Evolutionary conservation across 495 filamentous ascomycete species (phyloP).

Genomic region (Usnea hakonensis): DNA sequence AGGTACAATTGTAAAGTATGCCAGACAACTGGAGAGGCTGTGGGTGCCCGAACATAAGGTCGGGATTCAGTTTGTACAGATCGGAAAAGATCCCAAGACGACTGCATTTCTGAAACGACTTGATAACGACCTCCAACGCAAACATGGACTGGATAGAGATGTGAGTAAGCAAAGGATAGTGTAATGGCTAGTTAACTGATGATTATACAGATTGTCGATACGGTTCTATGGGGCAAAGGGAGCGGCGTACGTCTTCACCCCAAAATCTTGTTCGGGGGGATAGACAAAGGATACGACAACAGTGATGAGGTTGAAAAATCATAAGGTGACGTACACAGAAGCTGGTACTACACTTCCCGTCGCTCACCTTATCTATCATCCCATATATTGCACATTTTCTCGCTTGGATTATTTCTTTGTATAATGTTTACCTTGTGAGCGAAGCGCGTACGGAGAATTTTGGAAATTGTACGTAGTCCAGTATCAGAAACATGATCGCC

Average conservation of each 20-base stretch:
- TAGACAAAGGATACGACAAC: too few species aligned
- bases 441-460: too few species aligned
- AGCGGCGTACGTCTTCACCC: neutral
- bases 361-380: too few species aligned
- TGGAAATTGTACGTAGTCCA: too few species aligned
- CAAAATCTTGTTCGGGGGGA: neutral
- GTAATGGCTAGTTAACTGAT: neutral
- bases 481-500: too few species aligned
- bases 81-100: constrained; percentile 63
- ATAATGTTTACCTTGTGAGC: too few species aligned
- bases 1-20: constrained; percentile 54
- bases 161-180: neutral
- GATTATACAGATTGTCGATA: neutral
- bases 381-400: too few species aligned
- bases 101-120: constrained; percentile 56
- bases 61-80: constrained; percentile 92
- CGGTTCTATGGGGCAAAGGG: neutral
- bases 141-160: neutral
- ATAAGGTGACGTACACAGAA: too few species aligned
- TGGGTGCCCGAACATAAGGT: constrained; percentile 73
- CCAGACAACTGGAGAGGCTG: constrained; percentile 60
- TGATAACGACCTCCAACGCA: constrained; percentile 56
- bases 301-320: too few species aligned
- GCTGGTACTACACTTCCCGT: too few species aligned
- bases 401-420: too few species aligned